Percentiles rank a stretch among this genome's conserved stretches.
Conservation (phyloP, 352 stramenopile species). For the Phytophthora crassamura region DNA sequence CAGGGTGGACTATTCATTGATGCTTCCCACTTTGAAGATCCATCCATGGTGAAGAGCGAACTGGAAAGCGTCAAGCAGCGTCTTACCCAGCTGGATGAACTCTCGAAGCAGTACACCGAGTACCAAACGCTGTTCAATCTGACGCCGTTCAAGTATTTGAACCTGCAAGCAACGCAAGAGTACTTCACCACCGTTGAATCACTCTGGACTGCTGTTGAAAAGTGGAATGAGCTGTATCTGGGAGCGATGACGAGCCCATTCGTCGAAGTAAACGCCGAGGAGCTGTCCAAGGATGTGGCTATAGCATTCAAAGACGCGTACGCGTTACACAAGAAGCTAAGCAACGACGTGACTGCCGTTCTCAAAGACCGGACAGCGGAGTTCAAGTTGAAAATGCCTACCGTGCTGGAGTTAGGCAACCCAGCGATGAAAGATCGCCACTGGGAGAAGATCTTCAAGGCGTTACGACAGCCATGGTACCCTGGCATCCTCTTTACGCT, state of each 20-base stretch:
- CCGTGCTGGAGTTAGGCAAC: slow-evolving; percentile 93
- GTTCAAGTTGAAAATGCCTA: slow-evolving; percentile 92
- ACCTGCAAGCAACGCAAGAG: slow-evolving; percentile 88
- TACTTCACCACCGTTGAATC: slow-evolving; percentile 86
- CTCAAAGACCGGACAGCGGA: slow-evolving; percentile 89
- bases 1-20: slow-evolving; percentile 91
- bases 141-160: slow-evolving; percentile 90
- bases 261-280: slow-evolving; percentile 88
- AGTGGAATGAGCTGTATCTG: slow-evolving; percentile 87
- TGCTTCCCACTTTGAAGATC: slow-evolving; percentile 87
- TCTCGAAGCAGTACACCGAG: slow-evolving; percentile 92
- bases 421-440: slow-evolving; percentile 94
- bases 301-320: slow-evolving; percentile 92
- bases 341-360: slow-evolving; percentile 88
- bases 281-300: slow-evolving; percentile 87
- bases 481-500: slow-evolving; percentile 90
- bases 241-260: slow-evolving; percentile 87
- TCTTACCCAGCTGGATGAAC: slow-evolving; percentile 86
- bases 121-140: slow-evolving; percentile 94
- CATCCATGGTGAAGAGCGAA: slow-evolving; percentile 77
- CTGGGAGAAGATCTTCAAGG: slow-evolving; percentile 95
- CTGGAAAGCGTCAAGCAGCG: slow-evolving; percentile 84
- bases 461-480: slow-evolving; percentile 88
- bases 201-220: slow-evolving; percentile 87
- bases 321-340: slow-evolving; percentile 92